A percentile compares a stretch with the other conserved stretches of the same genome.
phyloP scores from a whole-genome alignment of 2,329 filamentous ascomycete species.

The Albophoma yamanashiensis region DNA sequence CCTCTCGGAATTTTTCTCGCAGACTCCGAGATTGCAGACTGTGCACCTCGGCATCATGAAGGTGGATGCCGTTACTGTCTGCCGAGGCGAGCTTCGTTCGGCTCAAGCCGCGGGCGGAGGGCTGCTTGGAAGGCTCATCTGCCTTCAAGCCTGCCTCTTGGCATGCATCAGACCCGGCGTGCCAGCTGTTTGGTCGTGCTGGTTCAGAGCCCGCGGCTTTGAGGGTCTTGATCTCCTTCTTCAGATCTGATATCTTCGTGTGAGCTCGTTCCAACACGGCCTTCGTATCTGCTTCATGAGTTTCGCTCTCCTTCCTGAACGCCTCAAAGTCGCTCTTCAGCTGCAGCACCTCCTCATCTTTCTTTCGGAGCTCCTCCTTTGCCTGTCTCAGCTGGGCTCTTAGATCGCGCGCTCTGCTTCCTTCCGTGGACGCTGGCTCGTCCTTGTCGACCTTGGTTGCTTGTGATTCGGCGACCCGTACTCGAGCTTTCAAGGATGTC shows the following conservation, averaged over 20 bases:
- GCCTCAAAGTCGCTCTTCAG: constrained; percentile 42
- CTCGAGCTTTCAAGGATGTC: constrained; percentile 37
- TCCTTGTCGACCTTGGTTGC: constrained; percentile 20
- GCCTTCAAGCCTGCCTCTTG: constrained; percentile 4
- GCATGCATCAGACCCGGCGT: constrained; percentile 11
- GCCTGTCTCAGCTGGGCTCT: constrained; percentile 30
- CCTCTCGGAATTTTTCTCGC: constrained; percentile 24
- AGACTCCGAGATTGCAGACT: constrained; percentile 14
- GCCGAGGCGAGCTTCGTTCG: not conserved
- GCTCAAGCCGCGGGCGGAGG: not conserved
- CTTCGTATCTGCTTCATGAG: constrained; percentile 43
- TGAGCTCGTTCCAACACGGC: constrained; percentile 46
- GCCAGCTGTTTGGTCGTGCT: constrained; percentile 18
- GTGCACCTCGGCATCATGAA: constrained; percentile 3
- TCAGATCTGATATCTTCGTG: constrained; percentile 43
- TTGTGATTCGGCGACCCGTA: constrained; percentile 31
- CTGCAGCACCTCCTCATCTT: constrained; percentile 37
- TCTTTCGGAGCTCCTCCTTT: constrained; percentile 32
- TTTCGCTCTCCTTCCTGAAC: constrained; percentile 42
- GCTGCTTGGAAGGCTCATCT: not conserved
- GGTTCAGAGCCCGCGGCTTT: constrained; percentile 18
- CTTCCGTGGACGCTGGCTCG: constrained; percentile 13
- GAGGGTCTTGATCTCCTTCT: constrained; percentile 38
- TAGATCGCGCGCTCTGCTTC: constrained; percentile 23
- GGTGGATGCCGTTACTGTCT: not conserved